These are phyloP conservation scores for Hymenoscyphus linearis DNA, from an alignment of 2,329 filamentous ascomycete species.

Conservation along the genomic window DNA sequence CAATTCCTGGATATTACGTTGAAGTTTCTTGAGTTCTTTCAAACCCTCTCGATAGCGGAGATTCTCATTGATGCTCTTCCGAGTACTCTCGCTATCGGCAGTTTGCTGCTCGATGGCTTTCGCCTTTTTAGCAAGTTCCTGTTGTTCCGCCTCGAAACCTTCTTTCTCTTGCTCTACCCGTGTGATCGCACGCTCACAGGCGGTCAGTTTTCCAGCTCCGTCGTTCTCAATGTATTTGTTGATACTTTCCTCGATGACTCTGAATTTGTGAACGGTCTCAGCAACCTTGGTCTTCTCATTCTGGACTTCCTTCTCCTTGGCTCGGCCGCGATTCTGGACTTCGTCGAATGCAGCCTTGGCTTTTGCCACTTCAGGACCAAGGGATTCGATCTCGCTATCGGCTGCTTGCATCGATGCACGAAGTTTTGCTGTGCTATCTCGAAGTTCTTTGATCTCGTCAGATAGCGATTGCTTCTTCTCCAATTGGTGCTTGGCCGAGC, in stretches of 20 bases:
- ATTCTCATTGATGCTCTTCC: slow-evolving; percentile 85
- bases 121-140: slow-evolving; percentile 60
- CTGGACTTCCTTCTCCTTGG: slow-evolving; percentile 66
- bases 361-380: slow-evolving; percentile 71
- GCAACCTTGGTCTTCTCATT: slow-evolving; percentile 66
- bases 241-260: slow-evolving; percentile 71
- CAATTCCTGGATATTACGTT: slow-evolving; percentile 66
- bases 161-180: slow-evolving; percentile 61
- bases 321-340: slow-evolving; percentile 62
- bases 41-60: slow-evolving; percentile 75
- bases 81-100: slow-evolving; percentile 73
- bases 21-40: slow-evolving; percentile 61
- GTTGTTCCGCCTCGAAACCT: slow-evolving; percentile 62
- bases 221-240: slow-evolving; percentile 71
- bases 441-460: slow-evolving; percentile 67
- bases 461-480: slow-evolving; percentile 73
- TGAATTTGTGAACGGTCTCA: slow-evolving; percentile 71
- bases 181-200: slow-evolving; percentile 64
- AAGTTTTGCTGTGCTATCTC: slow-evolving; percentile 61
- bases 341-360: slow-evolving; percentile 75
- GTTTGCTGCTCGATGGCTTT: slow-evolving; percentile 75
- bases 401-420: slow-evolving; percentile 63
- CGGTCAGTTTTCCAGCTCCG: slow-evolving; percentile 65
- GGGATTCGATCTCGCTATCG: slow-evolving; percentile 67
- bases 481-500: slow-evolving; percentile 64